These are phyloP conservation scores for Trypanosoma boissoni DNA, from an alignment of 208 protist genomes.

Conservation along the genomic window DNA sequence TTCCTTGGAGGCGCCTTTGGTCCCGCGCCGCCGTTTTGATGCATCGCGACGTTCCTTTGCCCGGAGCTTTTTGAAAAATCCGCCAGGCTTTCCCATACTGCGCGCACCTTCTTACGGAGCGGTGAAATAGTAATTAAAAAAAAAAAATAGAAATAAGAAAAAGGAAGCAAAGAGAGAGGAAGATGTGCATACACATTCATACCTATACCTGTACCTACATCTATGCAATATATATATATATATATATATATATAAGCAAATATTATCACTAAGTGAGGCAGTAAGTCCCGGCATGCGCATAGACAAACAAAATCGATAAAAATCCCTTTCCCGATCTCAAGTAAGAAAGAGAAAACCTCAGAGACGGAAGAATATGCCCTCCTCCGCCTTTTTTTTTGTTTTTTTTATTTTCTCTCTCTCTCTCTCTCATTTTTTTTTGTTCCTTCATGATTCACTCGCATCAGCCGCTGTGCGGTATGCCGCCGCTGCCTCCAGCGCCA, in stretches of 20 bases:
- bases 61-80: slow-evolving; percentile 84
- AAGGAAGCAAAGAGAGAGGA: too few species aligned
- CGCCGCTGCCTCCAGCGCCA: slow-evolving; percentile 23
- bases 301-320: too few species aligned
- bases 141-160: slow-evolving; percentile 17
- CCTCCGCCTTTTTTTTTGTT: too few species aligned
- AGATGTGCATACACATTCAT: too few species aligned
- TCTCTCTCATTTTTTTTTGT: background rate
- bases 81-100: slow-evolving; percentile 67
- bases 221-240: slow-evolving; percentile 9
- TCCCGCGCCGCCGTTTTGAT: slow-evolving; percentile 52
- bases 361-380: too few species aligned
- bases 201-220: too few species aligned
- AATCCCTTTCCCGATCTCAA: too few species aligned
- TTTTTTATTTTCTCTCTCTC: background rate
- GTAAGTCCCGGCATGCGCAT: too few species aligned
- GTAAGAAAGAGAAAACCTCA: too few species aligned
- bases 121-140: too few species aligned
- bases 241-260: slow-evolving; percentile 8
- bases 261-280: background rate
- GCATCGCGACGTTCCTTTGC: slow-evolving; percentile 60
- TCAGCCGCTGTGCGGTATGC: slow-evolving; percentile 1
- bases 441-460: background rate
- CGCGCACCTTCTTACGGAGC: background rate
- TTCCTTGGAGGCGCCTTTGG: slow-evolving; percentile 79